Conservation (phyloP, 495 filamentous ascomycete species). For the Tuber umbilicatum region DNA sequence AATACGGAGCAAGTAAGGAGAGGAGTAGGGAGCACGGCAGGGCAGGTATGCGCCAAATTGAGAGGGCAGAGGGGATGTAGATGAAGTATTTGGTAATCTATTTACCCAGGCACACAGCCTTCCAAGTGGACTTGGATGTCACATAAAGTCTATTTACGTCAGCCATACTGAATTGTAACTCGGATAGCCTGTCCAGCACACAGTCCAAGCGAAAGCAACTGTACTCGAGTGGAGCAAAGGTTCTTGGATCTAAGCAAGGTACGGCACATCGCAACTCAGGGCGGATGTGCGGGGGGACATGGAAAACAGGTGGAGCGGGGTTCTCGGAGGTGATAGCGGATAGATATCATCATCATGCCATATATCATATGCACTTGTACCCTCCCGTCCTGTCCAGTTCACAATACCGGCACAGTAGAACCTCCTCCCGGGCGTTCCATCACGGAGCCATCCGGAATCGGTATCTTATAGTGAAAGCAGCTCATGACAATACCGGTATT, state of each 20-base stretch:
- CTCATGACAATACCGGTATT: not conserved
- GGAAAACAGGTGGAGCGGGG: not conserved
- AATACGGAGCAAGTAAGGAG: not conserved
- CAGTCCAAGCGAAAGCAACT: not conserved
- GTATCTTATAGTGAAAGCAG: not conserved
- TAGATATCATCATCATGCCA: not conserved
- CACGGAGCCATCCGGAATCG: not conserved
- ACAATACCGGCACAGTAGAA: not conserved
- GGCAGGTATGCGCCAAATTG: not conserved
- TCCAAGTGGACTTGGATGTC: not conserved
- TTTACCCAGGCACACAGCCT: slow-evolving; percentile 1
- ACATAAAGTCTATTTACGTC: not conserved
- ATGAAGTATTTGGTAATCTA: not conserved
- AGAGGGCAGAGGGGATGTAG: not conserved
- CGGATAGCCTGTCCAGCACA: not conserved
- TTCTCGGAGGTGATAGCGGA: not conserved
- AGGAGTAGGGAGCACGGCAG: not conserved
- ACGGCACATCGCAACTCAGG: not conserved
- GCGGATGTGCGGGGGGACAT: not conserved
- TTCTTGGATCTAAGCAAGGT: not conserved
- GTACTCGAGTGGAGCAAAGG: not conserved
- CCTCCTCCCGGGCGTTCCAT: not conserved
- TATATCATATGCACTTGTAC: not conserved
- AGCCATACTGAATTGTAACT: not conserved
- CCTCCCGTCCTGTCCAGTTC: not conserved